Evolutionary conservation across 768 basidiomycete genomes (phyloP).

Genomic region (Pluteus cervinus): DNA sequence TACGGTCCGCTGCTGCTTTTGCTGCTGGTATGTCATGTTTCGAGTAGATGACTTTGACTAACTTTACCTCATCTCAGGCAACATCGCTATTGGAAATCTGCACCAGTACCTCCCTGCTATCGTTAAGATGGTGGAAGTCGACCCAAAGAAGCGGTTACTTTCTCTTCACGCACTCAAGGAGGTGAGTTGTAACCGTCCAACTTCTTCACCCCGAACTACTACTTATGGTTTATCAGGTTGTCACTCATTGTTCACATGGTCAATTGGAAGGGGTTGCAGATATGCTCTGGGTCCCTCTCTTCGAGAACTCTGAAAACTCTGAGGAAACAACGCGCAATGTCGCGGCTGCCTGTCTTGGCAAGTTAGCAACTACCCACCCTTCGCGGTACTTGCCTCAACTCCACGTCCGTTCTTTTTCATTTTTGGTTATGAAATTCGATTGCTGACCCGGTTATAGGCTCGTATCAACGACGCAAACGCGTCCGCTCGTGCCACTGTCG

Average conservation of each 20-base stretch:
- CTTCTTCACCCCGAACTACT: too few species aligned
- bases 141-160: conserved; percentile 74
- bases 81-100: conserved; percentile 92
- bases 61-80: conserved; percentile 43
- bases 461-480: conserved; percentile 65
- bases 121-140: conserved; percentile 68
- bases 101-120: conserved; percentile 82
- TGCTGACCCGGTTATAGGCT: conserved; percentile 30
- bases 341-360: conserved; percentile 93
- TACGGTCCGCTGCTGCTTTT: conserved; percentile 88
- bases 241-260: conserved; percentile 81
- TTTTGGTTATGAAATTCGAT: background rate
- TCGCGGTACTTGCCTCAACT: conserved; percentile 88
- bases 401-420: conserved; percentile 47
- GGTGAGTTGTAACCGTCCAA: too few species aligned
- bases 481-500: conserved; percentile 78
- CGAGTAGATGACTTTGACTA: background rate
- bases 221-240: conserved; percentile 48
- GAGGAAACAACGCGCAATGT: conserved; percentile 94
- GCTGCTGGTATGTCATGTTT: conserved; percentile 60
- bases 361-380: conserved; percentile 88
- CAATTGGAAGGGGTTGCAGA: conserved; percentile 88
- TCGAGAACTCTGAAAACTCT: conserved; percentile 82
- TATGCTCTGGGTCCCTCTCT: conserved; percentile 85
- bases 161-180: conserved; percentile 93